Evolutionary conservation across 495 filamentous ascomycete genomes (phyloP).

Genomic region (Penicillium paradoxum): DNA sequence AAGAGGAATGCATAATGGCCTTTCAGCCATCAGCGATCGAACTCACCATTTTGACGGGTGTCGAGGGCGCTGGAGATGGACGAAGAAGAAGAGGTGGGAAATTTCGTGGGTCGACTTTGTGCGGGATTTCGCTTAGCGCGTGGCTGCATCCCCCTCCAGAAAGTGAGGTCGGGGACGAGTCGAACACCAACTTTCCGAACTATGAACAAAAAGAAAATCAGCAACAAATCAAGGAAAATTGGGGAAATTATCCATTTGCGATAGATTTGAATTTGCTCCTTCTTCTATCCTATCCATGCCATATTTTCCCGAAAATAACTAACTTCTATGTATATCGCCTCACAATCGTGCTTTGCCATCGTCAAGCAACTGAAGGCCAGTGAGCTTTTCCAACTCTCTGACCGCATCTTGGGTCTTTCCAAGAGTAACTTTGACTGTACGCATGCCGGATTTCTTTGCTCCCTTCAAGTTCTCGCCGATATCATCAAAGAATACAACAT

Average conservation of each 20-base stretch:
- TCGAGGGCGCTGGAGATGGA: conserved; percentile 32
- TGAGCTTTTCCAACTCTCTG: conserved; percentile 57
- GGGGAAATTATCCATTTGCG: not conserved
- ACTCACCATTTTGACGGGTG: conserved; percentile 49
- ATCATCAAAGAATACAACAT: conserved; percentile 89
- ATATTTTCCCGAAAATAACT: not conserved
- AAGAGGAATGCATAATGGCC: conserved; percentile 10
- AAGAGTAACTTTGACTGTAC: conserved; percentile 77
- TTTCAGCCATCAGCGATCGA: conserved; percentile 23
- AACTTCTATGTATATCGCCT: conserved; percentile 1
- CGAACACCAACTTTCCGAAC: conserved; percentile 9
- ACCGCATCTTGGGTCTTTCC: conserved; percentile 76
- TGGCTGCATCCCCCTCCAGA: conserved; percentile 35
- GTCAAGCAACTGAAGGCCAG: conserved; percentile 52
- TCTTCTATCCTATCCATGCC: not conserved
- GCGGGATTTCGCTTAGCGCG: conserved; percentile 45
- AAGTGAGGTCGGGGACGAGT: conserved; percentile 43
- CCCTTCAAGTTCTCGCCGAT: conserved; percentile 90
- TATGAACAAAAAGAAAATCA: not conserved
- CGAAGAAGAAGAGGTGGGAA: conserved; percentile 19
- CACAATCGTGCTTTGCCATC: conserved; percentile 37
- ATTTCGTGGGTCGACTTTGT: conserved; percentile 40
- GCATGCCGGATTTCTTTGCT: conserved; percentile 68
- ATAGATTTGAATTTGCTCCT: not conserved
- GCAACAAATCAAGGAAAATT: conserved; percentile 4